Base-by-base conservation (phyloP, 176 grass and related monocot species). In the Ananas comosus region DNA sequence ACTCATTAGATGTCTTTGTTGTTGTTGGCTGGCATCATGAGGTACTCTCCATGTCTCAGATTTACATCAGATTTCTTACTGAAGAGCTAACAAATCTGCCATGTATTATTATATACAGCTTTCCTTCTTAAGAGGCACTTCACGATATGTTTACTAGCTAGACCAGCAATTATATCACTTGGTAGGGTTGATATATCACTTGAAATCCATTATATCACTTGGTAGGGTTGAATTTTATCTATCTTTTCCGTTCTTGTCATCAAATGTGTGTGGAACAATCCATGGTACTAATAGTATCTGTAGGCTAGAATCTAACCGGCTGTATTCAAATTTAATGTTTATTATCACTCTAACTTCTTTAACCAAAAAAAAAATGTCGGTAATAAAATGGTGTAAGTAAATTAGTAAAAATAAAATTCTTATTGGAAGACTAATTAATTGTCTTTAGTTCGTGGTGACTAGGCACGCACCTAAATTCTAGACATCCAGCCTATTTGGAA, bases 1-100 rank as follows among this genome's bases (percentile, higher is more conserved):
- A 76, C 42, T 82, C 80, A 72, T 82, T 82, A 76, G 80, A 82
- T 65, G 50, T 82, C 65, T 82, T 82, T 65, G n/a, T 82, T 67
- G 80, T 82, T 67, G 57, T 11, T 66, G 80, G 80, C 54, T 82
- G 80, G 80, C 48, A 71, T 70, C 28, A n/a, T 28, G 73, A 72
- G 73, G 80, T 82, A 72, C 67, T 56, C 51, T 68, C 48, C n/a
- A 51, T 56, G 27, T 72, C 64, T 22, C 19, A 24, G 64, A 58
- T 63, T 71, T 22, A 18, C 29, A 29, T 58, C 18, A 63, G n/a
- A 51, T 25, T 42, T 22, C 27, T 50, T 79, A n/a, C n/a, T n/a
- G n/a, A n/a, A n/a, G n/a, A n/a, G n/a, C n/a, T n/a, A n/a, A n/a
- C n/a, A 71, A 47, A 48, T 57, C 51, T 58, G 12, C 19, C 17